These are phyloP conservation scores for Backusella macrospora DNA, from an alignment of 192 early-diverging fungal genomes.

Conservation along the genomic window DNA sequence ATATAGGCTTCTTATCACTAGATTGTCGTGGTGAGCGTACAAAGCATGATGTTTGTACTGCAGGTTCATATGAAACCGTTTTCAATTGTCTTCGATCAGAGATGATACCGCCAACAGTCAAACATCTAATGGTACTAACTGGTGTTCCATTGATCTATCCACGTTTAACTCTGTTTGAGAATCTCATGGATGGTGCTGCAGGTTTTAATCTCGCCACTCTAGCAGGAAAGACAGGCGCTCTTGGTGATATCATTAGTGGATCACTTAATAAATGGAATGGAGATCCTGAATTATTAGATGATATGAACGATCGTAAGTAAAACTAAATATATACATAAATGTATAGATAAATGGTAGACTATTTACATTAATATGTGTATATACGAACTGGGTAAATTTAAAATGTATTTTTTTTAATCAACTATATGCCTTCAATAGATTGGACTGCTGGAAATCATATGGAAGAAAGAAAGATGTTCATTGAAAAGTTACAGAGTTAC, in stretches of 20 bases:
- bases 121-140: constrained; percentile 71
- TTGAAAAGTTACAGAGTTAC: constrained; percentile 68
- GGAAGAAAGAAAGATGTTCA: constrained; percentile 68
- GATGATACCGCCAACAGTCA: constrained; percentile 52
- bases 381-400: background rate
- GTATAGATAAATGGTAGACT: background rate
- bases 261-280: constrained; percentile 59
- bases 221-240: constrained; percentile 58
- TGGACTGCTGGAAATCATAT: constrained; percentile 70
- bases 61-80: constrained; percentile 61
- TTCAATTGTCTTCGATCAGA: constrained; percentile 54
- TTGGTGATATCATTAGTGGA: constrained; percentile 44
- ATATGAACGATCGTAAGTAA: constrained; percentile 76
- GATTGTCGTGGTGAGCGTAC: constrained; percentile 79
- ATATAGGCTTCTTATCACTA: constrained; percentile 57
- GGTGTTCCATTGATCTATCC: constrained; percentile 82
- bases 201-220: constrained; percentile 57
- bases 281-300: constrained; percentile 84
- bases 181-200: constrained; percentile 60
- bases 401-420: background rate
- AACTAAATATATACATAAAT: background rate
- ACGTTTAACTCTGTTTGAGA: constrained; percentile 68
- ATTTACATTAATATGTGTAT: background rate
- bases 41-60: constrained; percentile 60
- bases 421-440: constrained; percentile 13